Evolutionary conservation across 768 basidiomycete genomes (phyloP).

Genomic region (Suillus occidentalis): DNA sequence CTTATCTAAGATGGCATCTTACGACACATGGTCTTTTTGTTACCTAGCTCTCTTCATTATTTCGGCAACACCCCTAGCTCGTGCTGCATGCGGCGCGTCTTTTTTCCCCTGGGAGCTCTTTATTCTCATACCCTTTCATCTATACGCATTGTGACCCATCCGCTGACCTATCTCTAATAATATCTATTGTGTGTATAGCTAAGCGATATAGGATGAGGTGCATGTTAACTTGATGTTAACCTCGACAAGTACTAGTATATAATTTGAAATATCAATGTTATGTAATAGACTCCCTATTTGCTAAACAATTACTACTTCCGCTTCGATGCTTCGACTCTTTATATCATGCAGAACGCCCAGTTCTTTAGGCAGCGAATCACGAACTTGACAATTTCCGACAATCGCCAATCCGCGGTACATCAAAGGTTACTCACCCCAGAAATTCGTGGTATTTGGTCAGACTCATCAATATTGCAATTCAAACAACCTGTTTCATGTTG

Average conservation of each 20-base stretch:
- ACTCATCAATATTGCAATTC: too few species aligned
- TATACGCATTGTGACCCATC: not conserved
- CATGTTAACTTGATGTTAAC: not conserved
- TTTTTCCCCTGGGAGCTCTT: not conserved
- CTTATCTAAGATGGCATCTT: slow-evolving; percentile 47
- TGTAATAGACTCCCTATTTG: too few species aligned
- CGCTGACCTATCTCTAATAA: not conserved
- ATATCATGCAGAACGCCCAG: not conserved
- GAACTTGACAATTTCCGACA: too few species aligned
- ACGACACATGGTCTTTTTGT: not conserved
- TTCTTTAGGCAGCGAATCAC: not conserved
- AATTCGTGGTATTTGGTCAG: too few species aligned
- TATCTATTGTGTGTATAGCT: not conserved
- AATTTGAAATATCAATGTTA: too few species aligned
- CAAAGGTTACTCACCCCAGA: too few species aligned
- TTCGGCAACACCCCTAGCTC: not conserved
- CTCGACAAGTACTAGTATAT: not conserved
- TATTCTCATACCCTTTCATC: not conserved
- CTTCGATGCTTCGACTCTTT: too few species aligned
- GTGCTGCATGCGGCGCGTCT: not conserved
- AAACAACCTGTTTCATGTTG: not conserved
- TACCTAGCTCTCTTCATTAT: not conserved
- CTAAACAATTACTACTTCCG: too few species aligned
- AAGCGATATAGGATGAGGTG: not conserved
- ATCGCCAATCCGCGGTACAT: too few species aligned